phyloP scores from a whole-genome alignment of 1,284 basidiomycete species.

The Apiotrichum veenhuisii region DNA sequence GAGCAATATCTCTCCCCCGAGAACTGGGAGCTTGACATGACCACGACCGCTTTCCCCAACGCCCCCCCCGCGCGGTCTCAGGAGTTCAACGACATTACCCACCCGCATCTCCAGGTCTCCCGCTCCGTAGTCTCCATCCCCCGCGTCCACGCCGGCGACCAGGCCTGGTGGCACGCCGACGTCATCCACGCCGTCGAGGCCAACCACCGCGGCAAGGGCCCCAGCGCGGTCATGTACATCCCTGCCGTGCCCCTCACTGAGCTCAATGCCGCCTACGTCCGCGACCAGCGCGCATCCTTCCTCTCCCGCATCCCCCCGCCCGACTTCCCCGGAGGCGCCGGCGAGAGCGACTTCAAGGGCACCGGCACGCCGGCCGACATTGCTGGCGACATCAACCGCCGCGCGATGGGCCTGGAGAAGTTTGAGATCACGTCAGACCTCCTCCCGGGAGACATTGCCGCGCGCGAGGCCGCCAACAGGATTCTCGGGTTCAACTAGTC shows the following conservation, averaged over 20 bases:
- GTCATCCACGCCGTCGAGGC: constrained; percentile 68
- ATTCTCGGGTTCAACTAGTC: constrained; percentile 10
- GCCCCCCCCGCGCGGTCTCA: constrained; percentile 61
- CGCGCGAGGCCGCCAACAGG: constrained; percentile 18
- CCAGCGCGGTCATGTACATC: constrained; percentile 75
- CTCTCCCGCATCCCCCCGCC: constrained; percentile 59
- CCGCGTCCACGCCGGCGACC: constrained; percentile 68
- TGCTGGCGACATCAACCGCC: constrained; percentile 51
- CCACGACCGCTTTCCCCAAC: constrained; percentile 61
- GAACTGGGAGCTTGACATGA: constrained; percentile 64
- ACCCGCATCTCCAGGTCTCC: constrained; percentile 66
- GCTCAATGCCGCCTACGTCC: constrained; percentile 63
- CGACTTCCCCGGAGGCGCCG: constrained; percentile 71
- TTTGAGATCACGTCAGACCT: constrained; percentile 24
- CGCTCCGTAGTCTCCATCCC: constrained; percentile 71
- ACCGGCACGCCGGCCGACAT: constrained; percentile 55
- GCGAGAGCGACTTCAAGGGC: constrained; percentile 60
- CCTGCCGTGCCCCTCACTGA: constrained; percentile 68
- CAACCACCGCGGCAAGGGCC: constrained; percentile 58
- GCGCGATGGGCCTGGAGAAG: constrained; percentile 40
- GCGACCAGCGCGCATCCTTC: constrained; percentile 60
- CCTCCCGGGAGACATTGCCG: constrained; percentile 20
- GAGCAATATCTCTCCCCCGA: constrained; percentile 53
- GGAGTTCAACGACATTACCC: constrained; percentile 60
- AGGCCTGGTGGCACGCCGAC: constrained; percentile 79